Evolutionary conservation across 306 rosid genomes (phyloP), one percentile per base, ranked within the genome.

Genomic region (Ormosia semicastrata): DNA sequence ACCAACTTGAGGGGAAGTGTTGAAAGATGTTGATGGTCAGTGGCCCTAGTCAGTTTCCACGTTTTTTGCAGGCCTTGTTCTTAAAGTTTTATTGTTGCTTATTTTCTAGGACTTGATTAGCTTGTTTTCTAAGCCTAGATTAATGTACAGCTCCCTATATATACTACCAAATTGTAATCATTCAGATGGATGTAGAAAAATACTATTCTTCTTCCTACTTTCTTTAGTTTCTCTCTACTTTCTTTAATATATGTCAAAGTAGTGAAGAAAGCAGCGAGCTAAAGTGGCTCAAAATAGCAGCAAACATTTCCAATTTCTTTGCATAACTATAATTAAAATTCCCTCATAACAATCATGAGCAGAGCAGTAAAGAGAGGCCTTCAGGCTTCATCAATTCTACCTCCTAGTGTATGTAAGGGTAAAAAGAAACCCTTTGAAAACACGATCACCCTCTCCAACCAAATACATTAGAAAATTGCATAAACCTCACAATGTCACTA

Each of bases 371-470:
- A 15, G 30, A 41, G 33, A 68, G 33, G 37, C 62, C 37, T 44
- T 54, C 29, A 49, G 37, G 52, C 37, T 44, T 54, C 29, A 49
- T 53, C 32, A 49, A 53, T 70, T 76, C 44, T 12, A 63, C 40
- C 73, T 49, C 43, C 67, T 30, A 30, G 76, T 49, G 73, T 77
- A 71, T 52, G 13, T 34, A 69, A 69, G 49, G 67, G 64, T 57
- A 5, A 69, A 47, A 76, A 39, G 37, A 12, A 13, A 58, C 57
- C 47, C 70, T 57, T 11, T 43, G 4, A 43, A 56, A 67, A 44
- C 3, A 78, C 4, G 30, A 37, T 18, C 30, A 57, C 14, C 15
- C 17, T 52, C 78, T 44, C 44, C 33, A 59, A 69, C 52, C 66
- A 71, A 57, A 49, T 12, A 71, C 66, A 71, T 29, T 3, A 13